Base-by-base conservation (phyloP, 1,284 basidiomycete genomes). In the Cystobasidiaceae sp. region DNA sequence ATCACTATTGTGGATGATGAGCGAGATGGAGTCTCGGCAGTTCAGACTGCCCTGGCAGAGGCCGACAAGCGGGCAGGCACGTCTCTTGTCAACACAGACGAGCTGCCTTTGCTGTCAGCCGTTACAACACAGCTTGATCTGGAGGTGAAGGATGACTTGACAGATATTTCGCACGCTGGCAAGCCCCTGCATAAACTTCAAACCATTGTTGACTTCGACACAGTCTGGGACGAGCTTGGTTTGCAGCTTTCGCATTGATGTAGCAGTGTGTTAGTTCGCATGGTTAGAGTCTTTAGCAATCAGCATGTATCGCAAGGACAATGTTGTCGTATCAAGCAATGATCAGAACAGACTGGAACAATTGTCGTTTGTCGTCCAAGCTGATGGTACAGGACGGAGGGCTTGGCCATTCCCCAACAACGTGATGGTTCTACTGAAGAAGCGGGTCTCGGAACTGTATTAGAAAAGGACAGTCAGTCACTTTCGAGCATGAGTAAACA, bases 401-500 rank as follows among this genome's bases (percentile, higher is more conserved):
- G n/a, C n/a, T n/a, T n/a, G n/a, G n/a, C n/a, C n/a, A n/a, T n/a
- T n/a, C n/a, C n/a, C n/a, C n/a, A n/a, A n/a, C n/a, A 44, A 44
- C 5, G 25, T 23, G 5, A 7, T 43, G 37, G 13, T 25, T 27
- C 37, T 54, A 62, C 33, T 62, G 60, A 13, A 62, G 30, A 27
- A 62, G 34, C 11, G 32, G 50, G 23, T 62, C 60, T 41, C 60
- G 60, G 50, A 43, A 62, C 60, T 62, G 60, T 44, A 1, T 15
- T 43, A n/a, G 19, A 3, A 48, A 23, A 19, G 25, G 7, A 49
- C 11, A 17, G 21, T 33, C 43, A 19, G 27, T 19, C 30, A 32
- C 28, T 15, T 30, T 6, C 56, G 8, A 21, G 13, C 25, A 39
- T 34, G 23, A 8, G 19, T 30, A 23, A n/a, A n/a, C n/a, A n/a